Conservation (phyloP, 352 stramenopile genomes). For the Thraustochytrium sp. region DNA sequence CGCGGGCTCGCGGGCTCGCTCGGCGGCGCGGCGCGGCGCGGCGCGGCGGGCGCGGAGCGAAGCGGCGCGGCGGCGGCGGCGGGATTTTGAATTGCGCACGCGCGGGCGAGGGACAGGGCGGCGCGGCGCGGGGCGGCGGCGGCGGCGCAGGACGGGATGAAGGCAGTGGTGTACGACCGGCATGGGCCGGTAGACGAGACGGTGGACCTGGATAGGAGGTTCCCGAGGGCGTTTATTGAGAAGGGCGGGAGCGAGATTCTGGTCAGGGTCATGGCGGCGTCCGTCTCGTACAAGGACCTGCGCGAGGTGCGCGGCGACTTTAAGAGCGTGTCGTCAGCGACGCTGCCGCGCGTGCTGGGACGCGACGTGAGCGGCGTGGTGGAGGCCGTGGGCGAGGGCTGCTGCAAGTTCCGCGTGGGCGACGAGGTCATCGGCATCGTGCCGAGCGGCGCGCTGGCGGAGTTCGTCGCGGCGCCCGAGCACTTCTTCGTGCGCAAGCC, state of each 20-base stretch:
- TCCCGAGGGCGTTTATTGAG: slow-evolving; percentile 29
- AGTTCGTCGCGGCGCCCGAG: slow-evolving; percentile 27
- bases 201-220: background rate
- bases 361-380: slow-evolving; percentile 25
- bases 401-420: background rate
- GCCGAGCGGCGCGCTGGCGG: background rate
- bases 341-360: background rate
- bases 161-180: slow-evolving; percentile 31
- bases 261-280: slow-evolving; percentile 18
- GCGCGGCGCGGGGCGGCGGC: too few species aligned
- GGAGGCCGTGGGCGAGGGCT: slow-evolving; percentile 30
- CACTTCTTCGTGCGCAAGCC: slow-evolving; percentile 9
- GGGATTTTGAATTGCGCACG: too few species aligned
- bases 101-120: too few species aligned
- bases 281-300: background rate
- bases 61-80: too few species aligned
- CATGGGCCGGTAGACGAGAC: background rate
- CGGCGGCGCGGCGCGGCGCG: too few species aligned
- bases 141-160: background rate
- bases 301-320: slow-evolving; percentile 3
- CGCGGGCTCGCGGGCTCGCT: too few species aligned
- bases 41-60: too few species aligned
- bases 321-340: background rate
- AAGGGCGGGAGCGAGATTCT: background rate
- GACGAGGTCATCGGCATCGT: slow-evolving; percentile 34